A percentile compares a stretch with the other conserved stretches of the same genome.
phyloP scores from a whole-genome alignment of 768 basidiomycete species.

The Kwoniella mangroviensis region DNA sequence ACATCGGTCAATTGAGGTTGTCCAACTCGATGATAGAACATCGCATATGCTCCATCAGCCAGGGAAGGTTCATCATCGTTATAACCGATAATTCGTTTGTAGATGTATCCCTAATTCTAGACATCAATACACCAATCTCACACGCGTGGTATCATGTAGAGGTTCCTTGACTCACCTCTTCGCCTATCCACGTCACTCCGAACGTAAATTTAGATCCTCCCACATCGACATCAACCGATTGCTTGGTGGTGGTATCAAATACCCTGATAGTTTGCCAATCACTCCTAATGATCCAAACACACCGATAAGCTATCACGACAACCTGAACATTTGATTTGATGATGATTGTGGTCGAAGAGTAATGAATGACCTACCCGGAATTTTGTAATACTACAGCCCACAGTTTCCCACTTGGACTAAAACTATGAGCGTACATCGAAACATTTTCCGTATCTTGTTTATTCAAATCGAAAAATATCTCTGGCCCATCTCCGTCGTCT shows the following conservation, averaged over 20 bases:
- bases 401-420: conserved; percentile 20
- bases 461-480: conserved; percentile 28
- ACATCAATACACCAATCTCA: neutral
- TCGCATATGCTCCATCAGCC: conserved; percentile 16
- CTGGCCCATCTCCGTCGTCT: conserved; percentile 12
- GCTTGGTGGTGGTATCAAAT: conserved; percentile 18
- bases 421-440: conserved; percentile 22
- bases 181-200: conserved; percentile 23
- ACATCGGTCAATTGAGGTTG: conserved; percentile 22
- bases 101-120: conserved; percentile 16
- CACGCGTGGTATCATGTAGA: neutral
- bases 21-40: conserved; percentile 26
- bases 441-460: conserved; percentile 12
- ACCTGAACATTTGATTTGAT: too few species aligned
- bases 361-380: conserved; percentile 15
- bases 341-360: neutral
- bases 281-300: conserved; percentile 1
- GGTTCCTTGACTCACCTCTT: neutral
- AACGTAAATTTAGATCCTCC: conserved; percentile 28
- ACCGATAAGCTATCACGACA: too few species aligned
- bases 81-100: conserved; percentile 20
- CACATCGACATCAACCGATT: conserved; percentile 25
- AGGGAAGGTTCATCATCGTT: neutral
- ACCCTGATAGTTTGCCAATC: conserved; percentile 26
- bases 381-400: conserved; percentile 22